These are phyloP conservation scores for Fagopyrum tataricum DNA, from an alignment of 148 eudicot species.

Conservation along the genomic window DNA sequence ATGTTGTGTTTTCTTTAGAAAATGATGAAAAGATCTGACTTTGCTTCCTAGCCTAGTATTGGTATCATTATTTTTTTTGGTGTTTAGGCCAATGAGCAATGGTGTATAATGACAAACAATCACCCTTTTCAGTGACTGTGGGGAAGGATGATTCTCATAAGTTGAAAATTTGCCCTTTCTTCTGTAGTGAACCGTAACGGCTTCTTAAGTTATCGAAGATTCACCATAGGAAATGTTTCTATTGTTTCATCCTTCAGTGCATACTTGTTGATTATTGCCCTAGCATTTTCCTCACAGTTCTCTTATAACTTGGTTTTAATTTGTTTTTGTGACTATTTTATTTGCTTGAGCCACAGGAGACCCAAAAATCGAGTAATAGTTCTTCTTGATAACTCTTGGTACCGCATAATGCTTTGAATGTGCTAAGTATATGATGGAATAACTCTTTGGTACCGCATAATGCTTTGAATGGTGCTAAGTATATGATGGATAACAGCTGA, in stretches of 20 bases:
- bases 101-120: background rate
- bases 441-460: background rate
- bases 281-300: background rate
- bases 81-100: background rate
- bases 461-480: background rate
- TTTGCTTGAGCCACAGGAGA: constrained; percentile 8
- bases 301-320: background rate
- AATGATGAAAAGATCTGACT: background rate
- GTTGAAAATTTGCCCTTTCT: background rate
- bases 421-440: background rate
- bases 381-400: background rate
- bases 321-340: background rate
- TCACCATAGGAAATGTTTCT: background rate
- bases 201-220: background rate
- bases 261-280: background rate
- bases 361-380: constrained; percentile 2
- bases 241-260: background rate
- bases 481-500: background rate
- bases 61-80: background rate
- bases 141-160: background rate
- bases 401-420: background rate
- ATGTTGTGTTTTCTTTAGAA: background rate
- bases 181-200: background rate
- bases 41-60: background rate
- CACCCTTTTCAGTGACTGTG: background rate